phyloP scores from a whole-genome alignment of 371 early-diverging fungal genomes.

The Mortierella sp. region DNA sequence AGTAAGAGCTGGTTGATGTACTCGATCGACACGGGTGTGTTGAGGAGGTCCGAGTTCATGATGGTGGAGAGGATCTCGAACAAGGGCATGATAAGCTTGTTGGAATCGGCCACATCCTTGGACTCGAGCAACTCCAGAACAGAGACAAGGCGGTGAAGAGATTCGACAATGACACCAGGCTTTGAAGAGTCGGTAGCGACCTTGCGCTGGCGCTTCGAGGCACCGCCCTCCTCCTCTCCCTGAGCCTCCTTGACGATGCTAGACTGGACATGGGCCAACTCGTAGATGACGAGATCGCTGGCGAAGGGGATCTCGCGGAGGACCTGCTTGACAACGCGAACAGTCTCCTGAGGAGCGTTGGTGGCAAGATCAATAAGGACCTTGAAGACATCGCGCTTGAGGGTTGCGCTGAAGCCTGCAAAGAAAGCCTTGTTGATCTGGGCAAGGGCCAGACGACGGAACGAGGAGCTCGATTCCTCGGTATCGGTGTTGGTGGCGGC shows the following conservation, averaged over 20 bases:
- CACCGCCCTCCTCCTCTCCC: constrained; percentile 28
- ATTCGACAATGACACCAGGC: constrained; percentile 53
- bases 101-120: constrained; percentile 62
- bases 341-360: constrained; percentile 72
- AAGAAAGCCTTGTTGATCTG: constrained; percentile 75
- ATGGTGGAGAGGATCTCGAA: constrained; percentile 84
- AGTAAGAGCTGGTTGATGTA: constrained; percentile 92
- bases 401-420: constrained; percentile 59
- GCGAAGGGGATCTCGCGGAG: constrained; percentile 69
- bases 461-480: constrained; percentile 69
- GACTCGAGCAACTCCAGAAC: constrained; percentile 81
- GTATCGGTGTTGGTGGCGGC: constrained; percentile 62
- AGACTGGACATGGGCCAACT: constrained; percentile 59
- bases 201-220: constrained; percentile 54
- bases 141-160: constrained; percentile 73
- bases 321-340: constrained; percentile 71
- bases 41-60: constrained; percentile 69
- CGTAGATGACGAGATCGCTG: constrained; percentile 64
- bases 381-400: constrained; percentile 69
- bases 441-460: constrained; percentile 70
- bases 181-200: constrained; percentile 21
- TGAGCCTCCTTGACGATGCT: constrained; percentile 44
- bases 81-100: constrained; percentile 74
- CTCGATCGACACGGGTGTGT: constrained; percentile 80
- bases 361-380: constrained; percentile 78